phyloP scores from a whole-genome alignment of 345 rosid genomes.

The Eucalyptus caleyi region DNA sequence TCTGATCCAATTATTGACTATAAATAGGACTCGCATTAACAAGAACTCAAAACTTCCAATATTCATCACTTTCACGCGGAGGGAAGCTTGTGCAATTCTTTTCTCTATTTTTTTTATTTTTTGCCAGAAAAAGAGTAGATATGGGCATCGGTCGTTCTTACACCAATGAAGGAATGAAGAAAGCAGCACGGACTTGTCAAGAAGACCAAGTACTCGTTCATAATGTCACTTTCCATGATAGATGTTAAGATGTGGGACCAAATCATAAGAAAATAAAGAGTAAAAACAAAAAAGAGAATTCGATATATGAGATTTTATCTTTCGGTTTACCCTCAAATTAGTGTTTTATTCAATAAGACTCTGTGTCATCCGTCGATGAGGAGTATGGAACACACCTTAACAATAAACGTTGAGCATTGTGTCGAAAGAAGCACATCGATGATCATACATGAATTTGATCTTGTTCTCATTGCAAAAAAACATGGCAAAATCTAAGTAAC shows the following conservation, averaged over 20 bases:
- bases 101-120: neutral
- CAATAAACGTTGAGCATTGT: neutral
- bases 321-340: rapidly evolving
- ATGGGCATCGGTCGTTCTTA: neutral
- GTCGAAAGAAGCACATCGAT: neutral
- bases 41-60: neutral
- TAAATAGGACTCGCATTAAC: neutral
- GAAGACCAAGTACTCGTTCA: neutral
- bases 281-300: too few relatives aligned
- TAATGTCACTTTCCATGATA: neutral
- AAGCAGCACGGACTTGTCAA: neutral
- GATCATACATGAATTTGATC: neutral
- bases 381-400: too few relatives aligned
- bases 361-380: rapidly evolving
- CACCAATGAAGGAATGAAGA: neutral
- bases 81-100: neutral
- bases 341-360: too few relatives aligned
- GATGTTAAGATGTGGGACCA: too few relatives aligned
- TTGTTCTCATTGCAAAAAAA: neutral
- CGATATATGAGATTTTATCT: too few relatives aligned
- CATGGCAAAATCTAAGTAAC: neutral
- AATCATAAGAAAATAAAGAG: too few relatives aligned
- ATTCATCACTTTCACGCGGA: neutral
- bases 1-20: neutral
- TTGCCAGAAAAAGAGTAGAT: neutral